These are phyloP conservation scores for Hymenoscyphus infarciens DNA, from an alignment of 2,329 filamentous ascomycete genomes.

Conservation along the genomic window DNA sequence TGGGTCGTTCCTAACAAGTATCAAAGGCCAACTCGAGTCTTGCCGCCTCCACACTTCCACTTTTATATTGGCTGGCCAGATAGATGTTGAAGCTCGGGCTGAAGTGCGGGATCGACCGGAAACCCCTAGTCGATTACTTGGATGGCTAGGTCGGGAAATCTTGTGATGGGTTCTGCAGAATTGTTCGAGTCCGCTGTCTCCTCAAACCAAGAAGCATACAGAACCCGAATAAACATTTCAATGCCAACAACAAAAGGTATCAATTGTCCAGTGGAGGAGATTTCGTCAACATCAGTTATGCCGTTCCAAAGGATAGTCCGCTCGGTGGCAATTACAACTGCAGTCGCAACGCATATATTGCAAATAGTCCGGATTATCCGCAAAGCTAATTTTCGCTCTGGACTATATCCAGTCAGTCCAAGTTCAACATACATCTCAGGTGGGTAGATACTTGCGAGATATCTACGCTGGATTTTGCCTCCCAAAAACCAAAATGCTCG, in stretches of 20 bases:
- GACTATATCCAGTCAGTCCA: not conserved
- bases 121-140: not conserved
- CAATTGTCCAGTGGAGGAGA: constrained; percentile 27
- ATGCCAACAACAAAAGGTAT: constrained; percentile 31
- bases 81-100: not conserved
- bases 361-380: constrained; percentile 13
- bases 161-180: not conserved
- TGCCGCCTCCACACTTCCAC: not conserved
- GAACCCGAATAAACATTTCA: constrained; percentile 7
- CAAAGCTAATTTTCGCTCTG: constrained; percentile 3
- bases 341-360: constrained; percentile 13
- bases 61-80: not conserved
- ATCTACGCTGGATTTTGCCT: not conserved
- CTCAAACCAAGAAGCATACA: not conserved
- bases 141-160: constrained; percentile 3
- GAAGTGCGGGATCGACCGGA: not conserved
- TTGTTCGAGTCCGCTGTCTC: not conserved
- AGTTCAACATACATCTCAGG: not conserved
- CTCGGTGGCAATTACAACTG: constrained; percentile 20
- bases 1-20: not conserved
- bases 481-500: not conserved
- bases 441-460: not conserved
- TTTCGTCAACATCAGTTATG: constrained; percentile 23
- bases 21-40: not conserved
- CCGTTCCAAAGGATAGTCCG: constrained; percentile 28